Evolutionary conservation across 2,329 filamentous ascomycete genomes (phyloP).

Genomic region (Didymellaceae sp.): DNA sequence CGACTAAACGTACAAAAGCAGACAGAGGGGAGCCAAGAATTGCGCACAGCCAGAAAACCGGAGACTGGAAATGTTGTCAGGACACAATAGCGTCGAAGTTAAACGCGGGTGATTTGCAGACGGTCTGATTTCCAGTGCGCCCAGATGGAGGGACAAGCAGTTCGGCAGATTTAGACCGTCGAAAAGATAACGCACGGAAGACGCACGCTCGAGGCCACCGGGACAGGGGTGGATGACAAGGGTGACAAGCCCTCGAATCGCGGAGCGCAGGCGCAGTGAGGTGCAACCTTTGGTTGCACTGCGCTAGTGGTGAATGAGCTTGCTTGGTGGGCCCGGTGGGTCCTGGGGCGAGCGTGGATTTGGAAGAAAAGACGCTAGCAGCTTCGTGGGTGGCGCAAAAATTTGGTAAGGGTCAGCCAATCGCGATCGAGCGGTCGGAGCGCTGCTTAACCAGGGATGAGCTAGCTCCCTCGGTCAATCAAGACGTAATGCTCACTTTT

Average conservation of each 20-base stretch:
- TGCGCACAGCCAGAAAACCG: conserved; percentile 46
- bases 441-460: conserved; percentile 39
- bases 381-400: conserved; percentile 38
- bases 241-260: conserved; percentile 42
- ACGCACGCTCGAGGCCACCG: conserved; percentile 43
- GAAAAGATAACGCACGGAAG: conserved; percentile 49
- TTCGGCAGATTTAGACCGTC: conserved; percentile 51
- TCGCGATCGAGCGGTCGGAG: conserved; percentile 31
- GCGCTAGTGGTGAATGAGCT: conserved; percentile 43
- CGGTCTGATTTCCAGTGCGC: conserved; percentile 47
- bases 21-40: conserved; percentile 39
- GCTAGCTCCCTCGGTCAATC: conserved; percentile 42
- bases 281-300: conserved; percentile 48
- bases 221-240: conserved; percentile 35
- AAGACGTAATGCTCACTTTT: conserved; percentile 44
- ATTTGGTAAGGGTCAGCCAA: conserved; percentile 42
- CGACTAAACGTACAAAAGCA: conserved; percentile 37
- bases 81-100: conserved; percentile 53
- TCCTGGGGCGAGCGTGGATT: conserved; percentile 37
- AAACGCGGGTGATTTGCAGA: conserved; percentile 59
- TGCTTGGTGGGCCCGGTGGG: conserved; percentile 35
- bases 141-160: conserved; percentile 46
- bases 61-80: conserved; percentile 44
- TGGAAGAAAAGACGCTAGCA: conserved; percentile 39
- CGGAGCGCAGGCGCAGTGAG: conserved; percentile 44